Evolutionary conservation across 352 stramenopile species (phyloP).

Genomic region (Pythium phragmiticola): DNA sequence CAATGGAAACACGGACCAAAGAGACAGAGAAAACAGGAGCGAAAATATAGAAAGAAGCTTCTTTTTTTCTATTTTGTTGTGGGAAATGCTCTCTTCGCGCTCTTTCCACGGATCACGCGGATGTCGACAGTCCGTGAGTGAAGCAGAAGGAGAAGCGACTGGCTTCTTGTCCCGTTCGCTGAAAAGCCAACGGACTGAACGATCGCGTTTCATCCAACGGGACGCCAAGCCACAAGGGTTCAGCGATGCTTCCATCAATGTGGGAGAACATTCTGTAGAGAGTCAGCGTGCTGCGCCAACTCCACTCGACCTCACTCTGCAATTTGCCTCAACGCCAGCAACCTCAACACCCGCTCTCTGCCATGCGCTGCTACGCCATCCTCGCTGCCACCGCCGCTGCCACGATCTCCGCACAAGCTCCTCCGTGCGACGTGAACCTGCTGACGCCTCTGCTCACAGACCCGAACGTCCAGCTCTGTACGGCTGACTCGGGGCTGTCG

Average conservation of each 20-base stretch:
- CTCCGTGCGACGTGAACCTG: slow-evolving; percentile 6
- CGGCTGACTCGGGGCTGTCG: slow-evolving; percentile 14
- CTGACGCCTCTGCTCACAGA: slow-evolving; percentile 17
- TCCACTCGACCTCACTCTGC: slow-evolving; percentile 12
- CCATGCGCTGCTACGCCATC: slow-evolving; percentile 19
- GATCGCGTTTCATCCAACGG: too few relatives aligned
- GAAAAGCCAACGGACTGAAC: too few relatives aligned
- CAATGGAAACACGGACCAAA: background rate
- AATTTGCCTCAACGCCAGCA: slow-evolving; percentile 9
- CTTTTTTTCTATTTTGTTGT: background rate
- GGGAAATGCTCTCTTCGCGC: background rate
- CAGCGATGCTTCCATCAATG: background rate
- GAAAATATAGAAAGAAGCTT: background rate
- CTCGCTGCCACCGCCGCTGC: slow-evolving; percentile 13
- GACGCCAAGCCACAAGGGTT: too few relatives aligned
- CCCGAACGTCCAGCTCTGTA: slow-evolving; percentile 14
- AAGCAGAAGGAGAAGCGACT: background rate
- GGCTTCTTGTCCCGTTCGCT: too few relatives aligned
- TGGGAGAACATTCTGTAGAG: background rate
- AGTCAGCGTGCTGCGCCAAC: background rate
- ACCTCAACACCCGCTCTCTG: background rate
- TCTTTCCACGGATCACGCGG: background rate
- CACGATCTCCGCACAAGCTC: slow-evolving; percentile 8
- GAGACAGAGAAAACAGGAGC: background rate
- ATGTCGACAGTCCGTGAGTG: background rate